Percentiles rank a stretch among this genome's conserved stretches.
phyloP scores from a whole-genome alignment of 495 filamentous ascomycete genomes.

The Penicillium ucsense region DNA sequence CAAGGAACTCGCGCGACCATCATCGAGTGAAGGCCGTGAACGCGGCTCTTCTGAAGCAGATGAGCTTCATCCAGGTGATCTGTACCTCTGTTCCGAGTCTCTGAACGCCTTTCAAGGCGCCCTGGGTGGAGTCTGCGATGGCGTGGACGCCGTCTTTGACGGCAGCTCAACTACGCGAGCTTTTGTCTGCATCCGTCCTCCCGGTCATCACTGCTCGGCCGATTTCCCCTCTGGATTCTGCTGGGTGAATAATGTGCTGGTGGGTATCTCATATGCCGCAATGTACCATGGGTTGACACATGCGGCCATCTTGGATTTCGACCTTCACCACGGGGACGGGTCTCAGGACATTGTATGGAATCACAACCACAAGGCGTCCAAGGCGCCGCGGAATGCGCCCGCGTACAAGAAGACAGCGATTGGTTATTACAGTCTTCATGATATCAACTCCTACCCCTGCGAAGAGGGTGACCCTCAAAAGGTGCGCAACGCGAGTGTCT shows the following conservation, averaged over 20 bases:
- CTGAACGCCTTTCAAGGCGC: conserved; percentile 81
- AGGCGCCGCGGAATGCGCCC: conserved; percentile 52
- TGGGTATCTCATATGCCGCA: conserved; percentile 84
- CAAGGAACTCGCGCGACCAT: conserved; percentile 64
- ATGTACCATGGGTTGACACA: conserved; percentile 78
- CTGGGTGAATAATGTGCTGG: conserved; percentile 97
- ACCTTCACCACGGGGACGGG: conserved; percentile 93
- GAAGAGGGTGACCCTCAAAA: conserved; percentile 84
- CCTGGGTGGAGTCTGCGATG: conserved; percentile 81
- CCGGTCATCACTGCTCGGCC: conserved; percentile 90
- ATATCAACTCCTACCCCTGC: conserved; percentile 96
- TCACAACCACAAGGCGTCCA: conserved; percentile 56
- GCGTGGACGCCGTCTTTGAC: conserved; percentile 76
- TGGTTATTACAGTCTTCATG: conserved; percentile 92
- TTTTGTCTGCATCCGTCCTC: conserved; percentile 77
- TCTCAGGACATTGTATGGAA: conserved; percentile 88
- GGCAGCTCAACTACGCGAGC: conserved; percentile 49
- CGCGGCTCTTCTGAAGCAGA: conserved; percentile 31
- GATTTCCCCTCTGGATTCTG: conserved; percentile 88
- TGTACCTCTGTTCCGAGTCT: conserved; percentile 82
- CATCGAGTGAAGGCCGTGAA: conserved; percentile 29
- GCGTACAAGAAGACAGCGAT: conserved; percentile 72
- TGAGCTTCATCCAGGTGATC: conserved; percentile 68
- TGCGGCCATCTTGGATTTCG: conserved; percentile 93
- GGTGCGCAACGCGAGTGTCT: conserved; percentile 81